A percentile compares a stretch with the other conserved stretches of the same genome.
phyloP scores from a whole-genome alignment of 2,329 filamentous ascomycete species.

The Fusarium sp. region DNA sequence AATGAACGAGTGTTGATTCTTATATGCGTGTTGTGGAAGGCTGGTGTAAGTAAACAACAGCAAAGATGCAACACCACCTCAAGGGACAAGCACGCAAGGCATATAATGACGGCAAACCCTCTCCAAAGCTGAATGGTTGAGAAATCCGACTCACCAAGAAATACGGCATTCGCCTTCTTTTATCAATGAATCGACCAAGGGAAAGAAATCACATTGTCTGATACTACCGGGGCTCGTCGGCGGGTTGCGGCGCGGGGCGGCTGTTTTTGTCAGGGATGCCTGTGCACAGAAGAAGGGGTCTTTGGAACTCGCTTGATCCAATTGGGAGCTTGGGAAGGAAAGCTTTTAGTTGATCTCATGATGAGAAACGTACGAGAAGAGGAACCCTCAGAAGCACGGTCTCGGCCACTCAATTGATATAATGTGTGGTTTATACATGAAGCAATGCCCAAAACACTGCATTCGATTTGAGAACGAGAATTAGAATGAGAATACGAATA shows the following conservation, averaged over 20 bases:
- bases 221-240: conserved; percentile 36
- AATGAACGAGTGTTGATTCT: conserved; percentile 8
- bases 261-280: conserved; percentile 37
- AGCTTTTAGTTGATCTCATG: conserved; percentile 28
- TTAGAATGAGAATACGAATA: conserved; percentile 30
- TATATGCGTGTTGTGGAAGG: neutral
- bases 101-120: conserved; percentile 4
- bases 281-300: conserved; percentile 21
- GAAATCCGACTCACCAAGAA: neutral
- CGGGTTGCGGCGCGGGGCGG: conserved; percentile 40
- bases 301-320: conserved; percentile 29
- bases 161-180: conserved; percentile 25
- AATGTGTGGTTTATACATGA: neutral
- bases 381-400: conserved; percentile 9
- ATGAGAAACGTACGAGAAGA: conserved; percentile 35
- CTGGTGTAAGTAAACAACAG: conserved; percentile 26
- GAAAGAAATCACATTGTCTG: conserved; percentile 33
- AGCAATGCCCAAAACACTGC: neutral
- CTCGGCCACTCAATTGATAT: conserved; percentile 3
- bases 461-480: conserved; percentile 3
- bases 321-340: conserved; percentile 18
- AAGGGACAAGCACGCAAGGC: neutral
- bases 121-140: neutral
- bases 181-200: conserved; percentile 31
- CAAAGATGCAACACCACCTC: conserved; percentile 5